These are phyloP conservation scores for Alternaria incomplexa DNA, from an alignment of 2,329 filamentous ascomycete genomes.

Conservation along the genomic window DNA sequence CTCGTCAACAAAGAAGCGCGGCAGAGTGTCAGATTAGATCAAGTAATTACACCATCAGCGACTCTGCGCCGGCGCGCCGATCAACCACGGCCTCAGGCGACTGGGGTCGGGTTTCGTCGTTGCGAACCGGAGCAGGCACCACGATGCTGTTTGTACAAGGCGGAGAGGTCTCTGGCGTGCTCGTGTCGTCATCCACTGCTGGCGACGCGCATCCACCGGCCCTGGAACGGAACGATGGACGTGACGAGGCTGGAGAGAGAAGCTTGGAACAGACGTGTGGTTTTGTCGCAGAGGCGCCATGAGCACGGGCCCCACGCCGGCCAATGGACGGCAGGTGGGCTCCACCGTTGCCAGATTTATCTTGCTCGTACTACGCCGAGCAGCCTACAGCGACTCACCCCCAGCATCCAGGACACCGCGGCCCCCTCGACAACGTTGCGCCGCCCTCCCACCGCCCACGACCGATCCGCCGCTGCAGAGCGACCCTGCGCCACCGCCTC, in stretches of 20 bases:
- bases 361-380: constrained; percentile 52
- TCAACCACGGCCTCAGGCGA: constrained; percentile 29
- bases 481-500: constrained; percentile 18
- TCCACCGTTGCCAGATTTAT: constrained; percentile 55
- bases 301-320: constrained; percentile 1
- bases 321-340: constrained; percentile 46
- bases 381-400: constrained; percentile 43
- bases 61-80: constrained; percentile 29
- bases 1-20: constrained; percentile 12
- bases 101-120: constrained; percentile 28
- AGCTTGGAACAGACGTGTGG: neutral
- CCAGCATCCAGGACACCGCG: constrained; percentile 47
- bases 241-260: constrained; percentile 16
- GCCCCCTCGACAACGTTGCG: constrained; percentile 40
- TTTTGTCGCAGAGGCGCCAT: neutral
- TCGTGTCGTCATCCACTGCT: constrained; percentile 46
- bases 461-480: constrained; percentile 13
- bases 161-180: constrained; percentile 37
- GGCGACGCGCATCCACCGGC: constrained; percentile 15
- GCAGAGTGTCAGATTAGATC: constrained; percentile 65
- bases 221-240: constrained; percentile 10
- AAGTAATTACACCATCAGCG: constrained; percentile 63
- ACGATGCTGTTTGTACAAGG: constrained; percentile 14
- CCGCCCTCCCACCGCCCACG: constrained; percentile 13
- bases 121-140: constrained; percentile 16